Evolutionary conservation across 345 rosid genomes (phyloP), one percentile per base, ranked within the genome.

Genomic region (Conringia planisiliqua): DNA sequence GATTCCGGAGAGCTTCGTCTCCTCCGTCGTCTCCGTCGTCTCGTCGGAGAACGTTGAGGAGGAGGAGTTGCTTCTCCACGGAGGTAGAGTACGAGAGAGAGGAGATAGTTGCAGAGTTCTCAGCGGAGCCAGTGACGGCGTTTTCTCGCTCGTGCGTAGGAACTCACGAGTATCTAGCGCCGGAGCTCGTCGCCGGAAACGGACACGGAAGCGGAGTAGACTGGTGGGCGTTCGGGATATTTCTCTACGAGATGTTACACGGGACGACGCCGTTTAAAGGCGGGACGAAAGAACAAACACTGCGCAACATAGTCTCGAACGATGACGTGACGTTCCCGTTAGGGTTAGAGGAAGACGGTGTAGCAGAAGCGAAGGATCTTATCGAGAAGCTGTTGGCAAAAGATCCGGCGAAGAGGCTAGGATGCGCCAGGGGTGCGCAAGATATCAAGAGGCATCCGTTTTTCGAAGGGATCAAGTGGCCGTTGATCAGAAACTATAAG

Each of bases 221-320:
- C 69, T 94, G 98, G 97, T 94, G 97, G 98, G 95, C 98, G 20
- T 85, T 91, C 32, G 98, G 98, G 73, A 79, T 91, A 24, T 74
- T 94, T 22, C 63, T 82, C 7, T 86, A 88, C 88, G 97, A 94
- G 79, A 51, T 94, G 71, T 17, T 86, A 54, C 57, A 86, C 55
- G 97, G 97, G 0, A 67, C 83, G 75, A 89, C 98, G 56, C 97
- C 97, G 82, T 94, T 94, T 38, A 87, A 85, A 35, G 98, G 96
- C 29, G 82, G 36, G 38, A 86, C 70, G 66, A 83, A 91, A 66
- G 94, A 90, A 65, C 82, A 85, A 65, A 94, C 93, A 2, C 95
- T 91, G 68, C 90, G 86, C 30, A 94, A 94, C 73, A 86, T 94
- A 66, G 80, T 78, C 30, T 67, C 82, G 2, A 83, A 38, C 20